These are phyloP conservation scores for Epichloe sp. DNA, from an alignment of 2,329 filamentous ascomycete species.

Conservation along the genomic window DNA sequence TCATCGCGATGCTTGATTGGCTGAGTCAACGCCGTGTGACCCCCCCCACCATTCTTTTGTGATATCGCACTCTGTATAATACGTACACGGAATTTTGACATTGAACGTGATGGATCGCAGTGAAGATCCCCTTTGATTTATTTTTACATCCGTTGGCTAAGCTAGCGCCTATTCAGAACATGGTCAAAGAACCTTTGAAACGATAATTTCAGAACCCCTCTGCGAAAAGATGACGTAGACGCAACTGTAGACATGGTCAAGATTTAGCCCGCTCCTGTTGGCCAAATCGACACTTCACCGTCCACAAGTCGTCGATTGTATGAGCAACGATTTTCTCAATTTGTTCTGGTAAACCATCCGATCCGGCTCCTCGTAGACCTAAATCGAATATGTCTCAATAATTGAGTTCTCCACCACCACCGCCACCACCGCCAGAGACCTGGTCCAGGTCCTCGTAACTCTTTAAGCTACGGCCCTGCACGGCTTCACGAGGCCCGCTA, in stretches of 20 bases:
- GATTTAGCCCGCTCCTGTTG: neutral
- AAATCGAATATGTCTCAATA: conserved; percentile 39
- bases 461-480: conserved; percentile 83
- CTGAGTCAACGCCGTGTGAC: too few species aligned
- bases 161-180: neutral
- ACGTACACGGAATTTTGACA: too few species aligned
- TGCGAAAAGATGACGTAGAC: neutral
- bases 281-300: neutral
- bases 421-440: conserved; percentile 55
- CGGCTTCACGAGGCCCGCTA: conserved; percentile 78
- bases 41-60: neutral
- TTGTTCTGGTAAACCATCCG: neutral
- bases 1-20: conserved; percentile 1
- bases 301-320: neutral
- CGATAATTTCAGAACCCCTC: neutral
- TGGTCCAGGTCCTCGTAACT: conserved; percentile 97
- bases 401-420: conserved; percentile 76
- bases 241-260: neutral
- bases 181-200: neutral
- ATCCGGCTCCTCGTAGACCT: neutral
- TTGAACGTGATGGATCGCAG: too few species aligned
- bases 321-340: neutral
- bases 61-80: too few species aligned
- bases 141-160: neutral
- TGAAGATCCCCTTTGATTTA: neutral